Base-by-base conservation (phyloP, 2,329 filamentous ascomycete genomes). In the Emericellopsis atlantica region DNA sequence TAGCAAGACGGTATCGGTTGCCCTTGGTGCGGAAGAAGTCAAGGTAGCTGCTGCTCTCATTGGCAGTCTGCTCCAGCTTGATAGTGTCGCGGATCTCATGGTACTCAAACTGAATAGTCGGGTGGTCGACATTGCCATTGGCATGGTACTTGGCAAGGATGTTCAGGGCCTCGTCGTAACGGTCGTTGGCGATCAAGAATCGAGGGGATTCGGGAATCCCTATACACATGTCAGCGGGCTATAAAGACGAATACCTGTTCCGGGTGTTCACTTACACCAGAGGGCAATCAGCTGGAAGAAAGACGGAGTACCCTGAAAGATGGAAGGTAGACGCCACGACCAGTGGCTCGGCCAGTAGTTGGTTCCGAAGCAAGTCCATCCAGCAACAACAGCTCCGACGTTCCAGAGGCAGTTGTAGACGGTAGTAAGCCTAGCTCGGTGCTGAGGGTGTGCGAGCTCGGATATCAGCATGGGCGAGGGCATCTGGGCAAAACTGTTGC, bases 351-450 rank as follows among this genome's bases (percentile, higher is more conserved):
- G 52, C 44, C 82, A 71, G 31, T 67, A 61, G 21, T 70, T 61
- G 1, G 79, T 82, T 24, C 74, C 78, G 64, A 76, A 80, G 29
- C 76, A 75, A 38, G 81, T 67, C 61, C 72, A 75, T 4, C 74
- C 73, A 23, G 78, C 75, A 39, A 79, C 48, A 14, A 69, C 54
- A 11, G 66, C 64, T 31, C 75, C 76, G 41, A 77, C 56, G 54
- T 81, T 79, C 77, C 77, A 84, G 40, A 81, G 58, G 49, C 74
- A 80, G 57, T 83, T 82, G 60, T 82, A 82, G 43, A 82, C 67
- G 12, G 78, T 67, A 1, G 78, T 82, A 37, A 82, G 67, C 23
- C 71, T 72, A 24, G 70, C 78, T 52, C 79, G 74, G 53, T 84
- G 78, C 52, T 82, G 79, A 22, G 79, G 78, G 52, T 83, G 79